Evolutionary conservation across 169 alveolate species (phyloP), one percentile per base, ranked within the genome.

Genomic region (Cystoisospora suis): DNA sequence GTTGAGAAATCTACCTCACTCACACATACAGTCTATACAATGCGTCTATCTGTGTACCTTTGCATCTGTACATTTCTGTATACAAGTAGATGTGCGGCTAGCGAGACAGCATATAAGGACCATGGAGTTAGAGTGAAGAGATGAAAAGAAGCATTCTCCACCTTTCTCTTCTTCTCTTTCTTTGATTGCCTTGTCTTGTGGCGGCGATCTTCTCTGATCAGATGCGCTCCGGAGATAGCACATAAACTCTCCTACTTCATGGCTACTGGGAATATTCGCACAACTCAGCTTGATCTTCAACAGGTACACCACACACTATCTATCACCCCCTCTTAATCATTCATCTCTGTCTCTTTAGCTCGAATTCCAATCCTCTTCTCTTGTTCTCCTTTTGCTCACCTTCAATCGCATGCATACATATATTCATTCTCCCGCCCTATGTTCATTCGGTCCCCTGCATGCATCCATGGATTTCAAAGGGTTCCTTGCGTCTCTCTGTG

Each of bases 201-300:
- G 20, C 34, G 42, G 12, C 79, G 17, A 9, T 65, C 29, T 17
- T 65, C 12, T 38, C 12, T 65, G 12, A 40, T 15, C 87, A 72
- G 83, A 6, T 88, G 92, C 75, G 87, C 85, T 12, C 88, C 89
- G 9, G 88, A 85, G 49, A 70, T 77, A 6, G 77, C 81, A 45
- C 89, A 77, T 38, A 61, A 83, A 58, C 45, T 87, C 29, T 46
- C 58, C 89, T 97, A 98, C 92, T 98, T 98, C 94, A 94, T 98
- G 95, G 98, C 99, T 46, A 98, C 99, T 5, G 99, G 99, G 20
- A 98, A 98, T 91, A 94, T 98, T 42, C 95, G 96, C 44, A 95
- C 90, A 53, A 81, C 92, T 86, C 96, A 95, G 83, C 94, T 94
- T 29, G 97, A 95, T 45, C 94, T 95, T 0, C 94, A 93, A 46